phyloP scores from a whole-genome alignment of 352 stramenopile genomes.

The Globisporangium carolinianum region DNA sequence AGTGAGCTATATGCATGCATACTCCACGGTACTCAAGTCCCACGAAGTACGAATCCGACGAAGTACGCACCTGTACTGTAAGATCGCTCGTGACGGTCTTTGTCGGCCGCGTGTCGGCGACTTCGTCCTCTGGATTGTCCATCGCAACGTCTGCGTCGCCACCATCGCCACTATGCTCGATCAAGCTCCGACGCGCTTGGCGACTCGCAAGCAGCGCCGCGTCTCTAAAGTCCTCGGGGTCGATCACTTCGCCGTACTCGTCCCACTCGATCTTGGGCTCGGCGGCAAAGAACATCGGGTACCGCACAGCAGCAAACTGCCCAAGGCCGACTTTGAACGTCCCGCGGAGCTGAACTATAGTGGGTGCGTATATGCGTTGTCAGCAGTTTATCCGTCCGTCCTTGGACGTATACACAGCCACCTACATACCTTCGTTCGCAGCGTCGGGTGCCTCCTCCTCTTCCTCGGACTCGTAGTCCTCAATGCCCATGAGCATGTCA shows the following conservation, averaged over 20 bases:
- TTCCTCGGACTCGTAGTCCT: slow-evolving; percentile 82
- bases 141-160: slow-evolving; percentile 62
- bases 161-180: slow-evolving; percentile 21
- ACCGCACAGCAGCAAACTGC: slow-evolving; percentile 76
- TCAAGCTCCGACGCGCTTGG: slow-evolving; percentile 53
- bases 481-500: slow-evolving; percentile 89
- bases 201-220: slow-evolving; percentile 51
- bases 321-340: slow-evolving; percentile 84
- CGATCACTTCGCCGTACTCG: slow-evolving; percentile 86
- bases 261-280: slow-evolving; percentile 87
- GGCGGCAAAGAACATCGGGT: slow-evolving; percentile 86
- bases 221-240: slow-evolving; percentile 81
- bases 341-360: slow-evolving; percentile 63
- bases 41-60: too few species aligned
- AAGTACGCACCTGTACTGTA: slow-evolving; percentile 37
- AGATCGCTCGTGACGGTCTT: slow-evolving; percentile 76
- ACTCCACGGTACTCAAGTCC: too few species aligned
- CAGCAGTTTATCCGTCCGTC: too few species aligned
- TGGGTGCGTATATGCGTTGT: neutral
- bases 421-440: slow-evolving; percentile 33
- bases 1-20: neutral
- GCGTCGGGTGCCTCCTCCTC: slow-evolving; percentile 53
- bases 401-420: too few species aligned
- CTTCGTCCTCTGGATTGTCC: slow-evolving; percentile 57
- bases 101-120: slow-evolving; percentile 60